Conservation (phyloP, 345 rosid species). For the Eucalyptus pumila region DNA sequence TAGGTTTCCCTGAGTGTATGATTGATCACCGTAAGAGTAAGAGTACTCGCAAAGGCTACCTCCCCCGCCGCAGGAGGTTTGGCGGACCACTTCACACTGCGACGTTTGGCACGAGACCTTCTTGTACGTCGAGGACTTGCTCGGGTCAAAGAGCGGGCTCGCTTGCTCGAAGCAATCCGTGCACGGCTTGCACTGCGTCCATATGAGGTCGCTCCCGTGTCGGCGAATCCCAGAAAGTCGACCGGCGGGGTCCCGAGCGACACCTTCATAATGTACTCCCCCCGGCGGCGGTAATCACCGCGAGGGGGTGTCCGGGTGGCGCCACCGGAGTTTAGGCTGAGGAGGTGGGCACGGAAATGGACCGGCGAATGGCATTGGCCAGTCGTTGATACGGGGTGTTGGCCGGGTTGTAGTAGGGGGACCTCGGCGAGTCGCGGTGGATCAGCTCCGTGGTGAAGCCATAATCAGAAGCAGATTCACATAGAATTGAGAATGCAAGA, state of each 20-base stretch:
- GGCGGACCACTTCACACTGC: background rate
- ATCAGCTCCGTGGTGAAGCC: conserved; percentile 10
- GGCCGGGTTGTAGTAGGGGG: conserved; percentile 4
- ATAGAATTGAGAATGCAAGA: background rate
- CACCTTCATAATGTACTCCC: conserved; percentile 11
- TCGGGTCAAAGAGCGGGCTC: conserved; percentile 1
- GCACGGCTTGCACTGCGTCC: conserved; percentile 28
- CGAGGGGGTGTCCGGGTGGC: background rate
- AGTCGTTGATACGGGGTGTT: background rate
- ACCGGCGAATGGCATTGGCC: background rate
- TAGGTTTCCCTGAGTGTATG: background rate
- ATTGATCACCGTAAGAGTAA: background rate
- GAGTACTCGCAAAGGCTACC: background rate
- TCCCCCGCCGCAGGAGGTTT: background rate
- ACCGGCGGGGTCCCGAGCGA: conserved; percentile 4
- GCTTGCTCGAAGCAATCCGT: conserved; percentile 3
- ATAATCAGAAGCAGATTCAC: background rate
- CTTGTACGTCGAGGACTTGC: background rate
- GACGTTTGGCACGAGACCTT: background rate
- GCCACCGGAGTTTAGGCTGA: background rate
- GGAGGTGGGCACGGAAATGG: background rate
- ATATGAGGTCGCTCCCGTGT: conserved; percentile 19
- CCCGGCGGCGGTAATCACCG: background rate
- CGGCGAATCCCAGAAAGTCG: conserved; percentile 1
- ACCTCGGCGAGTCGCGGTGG: conserved; percentile 11